Evolutionary conservation across 2,329 filamentous ascomycete species (phyloP).

Genomic region (Ceratocystis huliohia): DNA sequence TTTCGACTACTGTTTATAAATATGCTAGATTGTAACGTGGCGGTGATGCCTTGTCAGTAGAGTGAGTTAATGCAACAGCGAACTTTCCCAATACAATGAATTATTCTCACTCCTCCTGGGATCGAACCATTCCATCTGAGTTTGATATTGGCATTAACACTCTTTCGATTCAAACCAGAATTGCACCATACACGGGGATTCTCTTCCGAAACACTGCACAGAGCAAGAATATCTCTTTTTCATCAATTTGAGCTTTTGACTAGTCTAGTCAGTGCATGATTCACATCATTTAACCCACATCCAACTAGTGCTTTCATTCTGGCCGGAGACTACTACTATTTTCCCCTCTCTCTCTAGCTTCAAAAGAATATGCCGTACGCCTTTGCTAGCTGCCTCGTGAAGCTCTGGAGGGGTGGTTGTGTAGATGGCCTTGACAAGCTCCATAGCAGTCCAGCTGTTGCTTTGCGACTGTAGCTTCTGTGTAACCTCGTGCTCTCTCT

Average conservation of each 20-base stretch:
- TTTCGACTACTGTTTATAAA: too few species aligned
- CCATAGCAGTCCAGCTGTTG: constrained; percentile 54
- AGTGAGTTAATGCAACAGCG: too few species aligned
- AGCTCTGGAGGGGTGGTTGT: constrained; percentile 62
- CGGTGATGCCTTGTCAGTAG: too few species aligned
- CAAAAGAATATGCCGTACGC: constrained; percentile 62
- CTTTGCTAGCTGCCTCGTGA: constrained; percentile 61
- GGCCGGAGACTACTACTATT: constrained; percentile 30
- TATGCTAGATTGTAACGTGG: too few species aligned
- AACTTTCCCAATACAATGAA: too few species aligned
- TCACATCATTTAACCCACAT: not conserved
- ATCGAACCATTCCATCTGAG: too few species aligned
- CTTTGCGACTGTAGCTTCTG: constrained; percentile 38
- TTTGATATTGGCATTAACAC: too few species aligned
- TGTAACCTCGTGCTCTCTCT: constrained; percentile 68
- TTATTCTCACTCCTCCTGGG: too few species aligned
- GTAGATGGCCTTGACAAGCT: constrained; percentile 83
- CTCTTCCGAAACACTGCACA: too few species aligned
- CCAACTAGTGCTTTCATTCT: not conserved
- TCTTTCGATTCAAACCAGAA: too few species aligned
- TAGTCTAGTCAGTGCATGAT: constrained; percentile 22
- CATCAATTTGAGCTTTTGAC: not conserved
- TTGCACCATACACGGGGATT: too few species aligned
- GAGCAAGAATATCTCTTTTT: not conserved
- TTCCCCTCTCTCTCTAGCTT: constrained; percentile 68